Base-by-base conservation (phyloP, 2,329 filamentous ascomycete genomes). In the Thielaviopsis populi region DNA sequence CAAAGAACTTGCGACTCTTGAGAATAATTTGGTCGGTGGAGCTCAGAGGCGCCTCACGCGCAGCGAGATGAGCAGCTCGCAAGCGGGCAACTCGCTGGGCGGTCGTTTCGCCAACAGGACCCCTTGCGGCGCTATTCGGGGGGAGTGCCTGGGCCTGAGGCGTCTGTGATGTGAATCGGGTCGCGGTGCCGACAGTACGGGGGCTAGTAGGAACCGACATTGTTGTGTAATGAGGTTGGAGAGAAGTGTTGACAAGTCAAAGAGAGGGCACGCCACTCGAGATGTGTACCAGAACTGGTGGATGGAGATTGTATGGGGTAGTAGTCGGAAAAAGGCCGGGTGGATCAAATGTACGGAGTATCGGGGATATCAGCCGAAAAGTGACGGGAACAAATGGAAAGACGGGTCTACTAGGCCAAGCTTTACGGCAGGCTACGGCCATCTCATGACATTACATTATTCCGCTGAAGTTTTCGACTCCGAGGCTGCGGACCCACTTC, bases 101-200 rank as follows among this genome's bases (percentile, higher is more conserved):
- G 60, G 86, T 81, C 1, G 85, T 86, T 75, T 89, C 86, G 67
- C 75, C 73, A 64, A 73, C 66, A 71, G 69, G 68, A 70, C 69
- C 67, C 41, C 54, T 59, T 10, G 61, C 43, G 71, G 67, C 64
- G 70, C 62, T 73, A 70, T 33, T 75, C 73, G 70, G 70, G 50
- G 79, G 74, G 72, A 87, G 88, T 68, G 83, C 83, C 68, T 80
- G 80, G 69, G 87, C 88, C 75, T 90, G 87, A 62, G 76, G 76
- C 65, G 76, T 75, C 65, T 75, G 77, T 64, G 76, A 77, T 42
- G 76, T 78, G 72, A 78, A 94, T 72, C 88, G 85, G 70, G 89
- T 94, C 69, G 89, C 88, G 73, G 91, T 88, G 70, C 83, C 83
- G 72, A 88, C 85, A 75, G 83, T 88, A 72, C 87, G 85, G 66